phyloP scores from a whole-genome alignment of 768 basidiomycete species.

The Boletus insuetus region DNA sequence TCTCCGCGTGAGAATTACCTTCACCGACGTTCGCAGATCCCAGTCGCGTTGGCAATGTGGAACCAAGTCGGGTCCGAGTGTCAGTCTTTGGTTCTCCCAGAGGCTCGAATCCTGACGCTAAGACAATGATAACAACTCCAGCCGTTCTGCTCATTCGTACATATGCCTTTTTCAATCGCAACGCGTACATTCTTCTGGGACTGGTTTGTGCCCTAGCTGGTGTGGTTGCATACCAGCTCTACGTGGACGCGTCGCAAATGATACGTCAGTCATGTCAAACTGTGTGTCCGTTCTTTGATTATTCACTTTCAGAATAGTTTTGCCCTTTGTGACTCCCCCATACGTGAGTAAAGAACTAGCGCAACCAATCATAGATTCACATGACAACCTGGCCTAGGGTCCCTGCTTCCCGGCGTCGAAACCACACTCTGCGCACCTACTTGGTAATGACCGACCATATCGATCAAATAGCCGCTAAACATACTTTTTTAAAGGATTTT shows the following conservation, averaged over 20 bases:
- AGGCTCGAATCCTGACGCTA: constrained; percentile 3
- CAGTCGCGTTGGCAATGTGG: constrained; percentile 82
- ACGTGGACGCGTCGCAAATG: constrained; percentile 78
- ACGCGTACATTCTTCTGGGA: constrained; percentile 59
- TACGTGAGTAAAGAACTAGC: constrained; percentile 40
- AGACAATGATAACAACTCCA: constrained; percentile 24
- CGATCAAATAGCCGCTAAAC: constrained; percentile 2
- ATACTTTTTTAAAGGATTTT: constrained; percentile 43
- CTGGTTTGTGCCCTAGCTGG: constrained; percentile 67
- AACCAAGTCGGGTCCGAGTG: constrained; percentile 84
- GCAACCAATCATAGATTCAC: not conserved
- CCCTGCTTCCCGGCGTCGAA: constrained; percentile 82
- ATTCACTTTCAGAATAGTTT: constrained; percentile 39
- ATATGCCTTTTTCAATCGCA: constrained; percentile 84
- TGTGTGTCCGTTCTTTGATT: not conserved
- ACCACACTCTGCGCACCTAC: constrained; percentile 78
- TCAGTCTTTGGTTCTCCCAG: constrained; percentile 27
- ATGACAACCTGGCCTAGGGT: constrained; percentile 42
- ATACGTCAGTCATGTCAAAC: constrained; percentile 44
- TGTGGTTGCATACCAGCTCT: constrained; percentile 78
- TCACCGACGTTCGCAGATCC: constrained; percentile 47
- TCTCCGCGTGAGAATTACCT: not conserved
- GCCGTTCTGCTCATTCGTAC: constrained; percentile 81
- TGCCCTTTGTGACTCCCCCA: constrained; percentile 64
- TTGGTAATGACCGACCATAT: constrained; percentile 46